Evolutionary conservation across 1,284 basidiomycete genomes (phyloP).

Genomic region (Ustilago shanxiensis): DNA sequence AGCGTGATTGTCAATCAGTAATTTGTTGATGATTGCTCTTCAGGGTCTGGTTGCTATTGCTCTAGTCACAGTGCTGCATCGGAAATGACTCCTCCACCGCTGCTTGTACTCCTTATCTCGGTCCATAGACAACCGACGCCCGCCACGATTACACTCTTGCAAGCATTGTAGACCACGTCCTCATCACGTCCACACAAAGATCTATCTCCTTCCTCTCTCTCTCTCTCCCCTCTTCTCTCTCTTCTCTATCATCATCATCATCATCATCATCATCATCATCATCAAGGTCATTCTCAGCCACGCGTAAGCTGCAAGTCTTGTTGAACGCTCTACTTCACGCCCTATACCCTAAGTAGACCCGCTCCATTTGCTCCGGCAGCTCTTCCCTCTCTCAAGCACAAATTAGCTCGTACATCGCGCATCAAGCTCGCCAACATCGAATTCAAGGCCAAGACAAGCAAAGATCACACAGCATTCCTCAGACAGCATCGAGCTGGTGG

Average conservation of each 20-base stretch:
- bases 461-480: constrained; percentile 12
- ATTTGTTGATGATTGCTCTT: constrained; percentile 19
- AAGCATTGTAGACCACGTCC: neutral
- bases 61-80: constrained; percentile 14
- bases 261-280: constrained; percentile 7
- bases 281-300: neutral
- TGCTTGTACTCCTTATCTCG: constrained; percentile 31
- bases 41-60: constrained; percentile 32
- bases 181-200: neutral
- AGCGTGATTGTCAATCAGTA: constrained; percentile 14
- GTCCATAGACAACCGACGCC: constrained; percentile 27
- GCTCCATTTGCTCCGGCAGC: constrained; percentile 4
- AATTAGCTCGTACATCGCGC: constrained; percentile 3
- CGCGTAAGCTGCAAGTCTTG: neutral
- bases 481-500: constrained; percentile 39
- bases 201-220: constrained; percentile 1
- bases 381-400: neutral
- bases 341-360: neutral
- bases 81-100: constrained; percentile 42
- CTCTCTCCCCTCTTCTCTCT: too few species aligned
- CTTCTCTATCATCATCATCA: too few species aligned
- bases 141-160: constrained; percentile 5
- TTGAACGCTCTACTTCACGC: neutral
- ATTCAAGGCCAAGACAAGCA: neutral
- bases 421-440: neutral